phyloP scores from a whole-genome alignment of 1,284 basidiomycete genomes.

The Cutaneotrichosporon mucoides region DNA sequence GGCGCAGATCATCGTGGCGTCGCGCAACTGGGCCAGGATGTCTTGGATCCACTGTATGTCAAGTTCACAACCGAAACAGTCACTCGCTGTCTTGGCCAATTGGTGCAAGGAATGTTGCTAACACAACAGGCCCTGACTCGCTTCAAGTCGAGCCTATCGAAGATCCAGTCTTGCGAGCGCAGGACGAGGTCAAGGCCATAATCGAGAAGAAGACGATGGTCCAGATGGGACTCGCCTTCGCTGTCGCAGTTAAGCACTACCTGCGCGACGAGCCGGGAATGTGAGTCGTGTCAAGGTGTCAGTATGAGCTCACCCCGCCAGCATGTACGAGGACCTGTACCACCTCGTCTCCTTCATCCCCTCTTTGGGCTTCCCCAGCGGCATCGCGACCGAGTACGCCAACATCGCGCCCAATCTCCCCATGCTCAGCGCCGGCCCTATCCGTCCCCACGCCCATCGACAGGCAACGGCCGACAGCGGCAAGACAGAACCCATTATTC shows the following conservation, averaged over 20 bases:
- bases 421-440: constrained; percentile 8
- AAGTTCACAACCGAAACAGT: too few relatives aligned
- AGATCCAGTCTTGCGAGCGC: constrained; percentile 47
- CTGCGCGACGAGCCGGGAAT: constrained; percentile 64
- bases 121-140: constrained; percentile 34
- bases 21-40: constrained; percentile 37
- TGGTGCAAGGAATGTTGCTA: too few relatives aligned
- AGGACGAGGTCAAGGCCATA: constrained; percentile 53
- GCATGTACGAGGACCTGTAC: constrained; percentile 45
- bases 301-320: constrained; percentile 5
- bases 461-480: too few relatives aligned
- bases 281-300: constrained; percentile 22
- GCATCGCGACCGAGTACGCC: constrained; percentile 27
- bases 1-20: constrained; percentile 62
- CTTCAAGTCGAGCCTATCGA: constrained; percentile 17
- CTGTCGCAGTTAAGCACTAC: constrained; percentile 50
- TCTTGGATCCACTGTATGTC: constrained; percentile 45
- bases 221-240: constrained; percentile 62
- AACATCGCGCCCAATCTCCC: constrained; percentile 26
- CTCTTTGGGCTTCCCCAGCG: constrained; percentile 32
- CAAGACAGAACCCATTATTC: not conserved
- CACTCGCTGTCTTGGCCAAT: not conserved
- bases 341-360: constrained; percentile 44
- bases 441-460: not conserved
- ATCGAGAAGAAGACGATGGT: constrained; percentile 70